Evolutionary conservation across 345 rosid species (phyloP).

Genomic region (Syzygium grande): DNA sequence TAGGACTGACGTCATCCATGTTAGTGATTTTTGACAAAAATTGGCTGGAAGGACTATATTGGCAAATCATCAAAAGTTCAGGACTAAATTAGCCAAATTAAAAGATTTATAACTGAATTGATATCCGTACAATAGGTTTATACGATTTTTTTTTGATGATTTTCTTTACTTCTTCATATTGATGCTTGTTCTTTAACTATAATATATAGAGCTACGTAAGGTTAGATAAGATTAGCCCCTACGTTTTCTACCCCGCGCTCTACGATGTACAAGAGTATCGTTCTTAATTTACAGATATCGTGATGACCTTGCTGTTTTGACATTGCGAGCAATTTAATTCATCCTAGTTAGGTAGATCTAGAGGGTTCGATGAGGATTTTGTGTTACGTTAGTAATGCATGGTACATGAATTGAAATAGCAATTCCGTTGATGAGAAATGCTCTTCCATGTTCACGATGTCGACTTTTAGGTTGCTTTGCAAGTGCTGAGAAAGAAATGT

Average conservation of each 20-base stretch:
- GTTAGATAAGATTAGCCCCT: constrained; percentile 8
- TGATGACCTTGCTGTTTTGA: neutral
- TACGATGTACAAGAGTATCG: constrained; percentile 6
- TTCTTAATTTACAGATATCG: constrained; percentile 1
- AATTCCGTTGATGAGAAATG: neutral
- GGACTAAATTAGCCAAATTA: too few species aligned
- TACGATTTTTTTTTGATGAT: too few species aligned
- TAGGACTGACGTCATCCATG: too few species aligned
- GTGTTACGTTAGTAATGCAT: neutral
- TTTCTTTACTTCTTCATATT: neutral
- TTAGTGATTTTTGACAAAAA: too few species aligned
- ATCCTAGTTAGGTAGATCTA: neutral
- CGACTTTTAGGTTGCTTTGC: neutral
- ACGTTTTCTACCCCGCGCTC: constrained; percentile 26
- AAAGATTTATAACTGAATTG: too few species aligned
- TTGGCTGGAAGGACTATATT: too few species aligned
- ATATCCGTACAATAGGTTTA: too few species aligned
- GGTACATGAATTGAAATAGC: neutral
- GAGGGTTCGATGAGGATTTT: neutral
- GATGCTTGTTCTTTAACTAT: neutral
- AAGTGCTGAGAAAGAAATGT: neutral
- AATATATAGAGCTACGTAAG: neutral
- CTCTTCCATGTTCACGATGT: neutral
- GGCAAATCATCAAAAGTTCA: too few species aligned
- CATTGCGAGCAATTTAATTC: neutral